phyloP scores from a whole-genome alignment of 345 rosid species.

The Eucalyptus cloeziana region DNA sequence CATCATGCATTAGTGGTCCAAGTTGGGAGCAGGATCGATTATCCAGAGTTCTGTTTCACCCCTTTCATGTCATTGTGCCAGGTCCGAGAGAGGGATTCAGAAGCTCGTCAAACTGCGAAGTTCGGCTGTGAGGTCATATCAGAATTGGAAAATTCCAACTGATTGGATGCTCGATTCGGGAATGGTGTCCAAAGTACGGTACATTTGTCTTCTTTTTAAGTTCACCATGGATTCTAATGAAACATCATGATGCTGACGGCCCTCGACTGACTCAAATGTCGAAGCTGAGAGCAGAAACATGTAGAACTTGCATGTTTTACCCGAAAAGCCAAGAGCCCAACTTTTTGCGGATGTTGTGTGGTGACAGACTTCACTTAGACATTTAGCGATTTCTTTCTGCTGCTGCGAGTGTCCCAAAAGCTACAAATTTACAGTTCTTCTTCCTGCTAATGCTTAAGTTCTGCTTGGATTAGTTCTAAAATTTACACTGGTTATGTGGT shows the following conservation, averaged over 20 bases:
- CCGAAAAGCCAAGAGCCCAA: neutral
- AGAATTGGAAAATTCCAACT: conserved; percentile 59
- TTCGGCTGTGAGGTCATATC: conserved; percentile 42
- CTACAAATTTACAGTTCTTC: neutral
- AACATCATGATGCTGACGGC: neutral
- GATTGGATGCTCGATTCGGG: conserved; percentile 93
- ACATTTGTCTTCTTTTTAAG: neutral
- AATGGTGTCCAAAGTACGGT: conserved; percentile 40
- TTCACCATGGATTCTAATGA: neutral
- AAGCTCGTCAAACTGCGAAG: conserved; percentile 47
- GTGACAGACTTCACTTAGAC: neutral
- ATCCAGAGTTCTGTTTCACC: neutral
- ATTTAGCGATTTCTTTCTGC: neutral
- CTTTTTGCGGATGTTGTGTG: neutral
- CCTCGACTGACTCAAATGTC: neutral
- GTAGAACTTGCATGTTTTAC: neutral
- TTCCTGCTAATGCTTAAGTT: neutral
- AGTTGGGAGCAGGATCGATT: neutral
- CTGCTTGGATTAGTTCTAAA: neutral
- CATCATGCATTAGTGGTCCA: neutral
- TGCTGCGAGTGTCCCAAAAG: neutral
- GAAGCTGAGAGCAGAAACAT: neutral
- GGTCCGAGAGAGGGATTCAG: conserved; percentile 67
- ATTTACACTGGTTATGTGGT: no score
- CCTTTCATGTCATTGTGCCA: conserved; percentile 1